A percentile compares a stretch with the other conserved stretches of the same genome.
Evolutionary conservation across 2,329 filamentous ascomycete species (phyloP).

Genomic region (Zelopaecilomyces penicillatus): DNA sequence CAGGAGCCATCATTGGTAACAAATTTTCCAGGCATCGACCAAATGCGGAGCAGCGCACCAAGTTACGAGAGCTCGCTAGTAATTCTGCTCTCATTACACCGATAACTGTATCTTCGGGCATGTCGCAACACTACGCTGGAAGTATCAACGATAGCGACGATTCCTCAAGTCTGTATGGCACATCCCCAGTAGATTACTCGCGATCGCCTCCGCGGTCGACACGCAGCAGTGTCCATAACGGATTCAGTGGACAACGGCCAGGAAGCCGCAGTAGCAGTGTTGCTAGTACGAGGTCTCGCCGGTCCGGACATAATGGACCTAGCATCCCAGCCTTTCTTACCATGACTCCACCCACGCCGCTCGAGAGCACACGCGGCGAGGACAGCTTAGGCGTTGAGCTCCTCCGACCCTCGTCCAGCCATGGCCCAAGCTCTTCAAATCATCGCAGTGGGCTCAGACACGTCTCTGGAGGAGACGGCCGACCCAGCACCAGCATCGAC

Average conservation of each 20-base stretch:
- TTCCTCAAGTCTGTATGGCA: conserved; percentile 45
- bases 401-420: conserved; percentile 24
- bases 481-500: conserved; percentile 26
- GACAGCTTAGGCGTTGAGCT: conserved; percentile 21
- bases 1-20: conserved; percentile 93
- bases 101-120: conserved; percentile 24
- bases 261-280: conserved; percentile 46
- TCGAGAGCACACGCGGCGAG: conserved; percentile 17
- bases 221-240: conserved; percentile 39
- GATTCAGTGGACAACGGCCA: conserved; percentile 35
- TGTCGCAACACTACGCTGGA: conserved; percentile 29
- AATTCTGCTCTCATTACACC: conserved; percentile 57
- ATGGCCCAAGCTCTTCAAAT: conserved; percentile 16
- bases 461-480: conserved; percentile 12
- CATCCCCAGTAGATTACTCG: conserved; percentile 49
- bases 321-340: conserved; percentile 33
- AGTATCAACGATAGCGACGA: conserved; percentile 48
- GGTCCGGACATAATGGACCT: conserved; percentile 17
- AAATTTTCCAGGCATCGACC: conserved; percentile 89
- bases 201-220: conserved; percentile 49
- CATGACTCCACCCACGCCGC: conserved; percentile 40
- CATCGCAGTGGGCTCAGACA: conserved; percentile 12
- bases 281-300: conserved; percentile 37
- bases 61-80: conserved; percentile 76
- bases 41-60: conserved; percentile 66